A percentile compares a stretch with the other conserved stretches of the same genome.
These are phyloP conservation scores for Phyllosticta citriasiana DNA, from an alignment of 2,329 filamentous ascomycete genomes.

Conservation along the genomic window DNA sequence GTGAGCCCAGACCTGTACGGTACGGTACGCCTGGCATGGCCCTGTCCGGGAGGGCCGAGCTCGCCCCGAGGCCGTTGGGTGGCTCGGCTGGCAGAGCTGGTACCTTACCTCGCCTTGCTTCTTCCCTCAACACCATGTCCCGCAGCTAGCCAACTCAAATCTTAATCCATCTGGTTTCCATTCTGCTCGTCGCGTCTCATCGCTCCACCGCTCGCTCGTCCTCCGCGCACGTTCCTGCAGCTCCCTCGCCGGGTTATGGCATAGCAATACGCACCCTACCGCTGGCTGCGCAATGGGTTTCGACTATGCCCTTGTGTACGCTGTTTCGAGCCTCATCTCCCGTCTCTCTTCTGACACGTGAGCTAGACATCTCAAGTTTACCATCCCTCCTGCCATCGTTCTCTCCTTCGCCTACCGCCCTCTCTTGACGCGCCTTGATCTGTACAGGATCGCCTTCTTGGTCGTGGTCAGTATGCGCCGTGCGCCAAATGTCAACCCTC, in stretches of 20 bases:
- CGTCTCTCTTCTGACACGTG: neutral
- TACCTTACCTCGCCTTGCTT: neutral
- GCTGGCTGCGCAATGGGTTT: slow-evolving; percentile 39
- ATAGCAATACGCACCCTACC: slow-evolving; percentile 4
- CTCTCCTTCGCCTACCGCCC: slow-evolving; percentile 52
- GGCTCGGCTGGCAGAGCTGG: neutral
- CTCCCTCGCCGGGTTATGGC: slow-evolving; percentile 10
- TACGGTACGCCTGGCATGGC: neutral
- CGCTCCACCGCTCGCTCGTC: neutral
- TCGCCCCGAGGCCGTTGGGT: neutral
- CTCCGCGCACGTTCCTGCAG: neutral
- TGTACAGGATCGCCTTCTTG: slow-evolving; percentile 53
- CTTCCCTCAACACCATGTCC: neutral
- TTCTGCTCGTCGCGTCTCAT: neutral
- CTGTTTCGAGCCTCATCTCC: neutral
- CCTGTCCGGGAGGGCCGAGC: neutral
- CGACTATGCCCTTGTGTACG: slow-evolving; percentile 54
- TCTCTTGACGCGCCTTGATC: slow-evolving; percentile 51
- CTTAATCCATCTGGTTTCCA: neutral
- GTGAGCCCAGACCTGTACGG: neutral
- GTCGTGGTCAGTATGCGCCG: slow-evolving; percentile 32
- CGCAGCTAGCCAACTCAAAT: neutral
- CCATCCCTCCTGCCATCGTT: slow-evolving; percentile 51
- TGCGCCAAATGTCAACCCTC: neutral
- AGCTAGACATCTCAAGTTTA: slow-evolving; percentile 54